Percentiles rank a stretch among this genome's conserved stretches.
These are phyloP conservation scores for Guyanaporus albipodus DNA, from an alignment of 768 basidiomycete species.

Conservation along the genomic window DNA sequence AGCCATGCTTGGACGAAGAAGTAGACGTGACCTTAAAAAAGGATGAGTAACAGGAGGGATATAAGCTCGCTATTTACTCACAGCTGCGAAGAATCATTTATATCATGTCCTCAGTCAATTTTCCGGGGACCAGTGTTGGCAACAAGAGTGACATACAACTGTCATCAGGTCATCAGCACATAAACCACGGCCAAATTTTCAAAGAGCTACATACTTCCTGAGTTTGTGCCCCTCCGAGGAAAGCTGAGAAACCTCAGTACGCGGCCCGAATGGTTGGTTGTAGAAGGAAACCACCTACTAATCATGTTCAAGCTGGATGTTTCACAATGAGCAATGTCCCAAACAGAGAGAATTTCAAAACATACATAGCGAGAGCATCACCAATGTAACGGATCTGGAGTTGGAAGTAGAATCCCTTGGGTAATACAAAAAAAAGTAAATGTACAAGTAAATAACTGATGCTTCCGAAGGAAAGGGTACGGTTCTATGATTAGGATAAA, in stretches of 20 bases:
- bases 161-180: neutral
- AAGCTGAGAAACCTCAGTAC: constrained; percentile 8
- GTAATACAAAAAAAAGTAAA: neutral
- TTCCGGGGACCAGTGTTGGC: too few species aligned
- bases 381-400: constrained; percentile 21
- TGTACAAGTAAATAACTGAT: constrained; percentile 20
- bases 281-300: neutral
- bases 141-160: constrained; percentile 14
- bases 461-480: constrained; percentile 10
- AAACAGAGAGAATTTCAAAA: neutral
- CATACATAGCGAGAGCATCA: constrained; percentile 19
- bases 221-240: constrained; percentile 7
- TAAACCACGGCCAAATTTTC: neutral
- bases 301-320: constrained; percentile 9
- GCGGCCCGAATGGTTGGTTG: neutral
- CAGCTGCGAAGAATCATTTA: constrained; percentile 4
- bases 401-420: neutral
- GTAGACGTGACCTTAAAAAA: constrained; percentile 8
- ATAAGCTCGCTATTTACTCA: neutral
- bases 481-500: constrained; percentile 2
- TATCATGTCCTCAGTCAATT: too few species aligned
- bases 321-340: neutral
- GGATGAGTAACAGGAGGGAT: neutral
- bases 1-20: constrained; percentile 14
- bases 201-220: constrained; percentile 3